Base-by-base conservation (phyloP, 306 rosid genomes). In the Macrotyloma uniflorum region DNA sequence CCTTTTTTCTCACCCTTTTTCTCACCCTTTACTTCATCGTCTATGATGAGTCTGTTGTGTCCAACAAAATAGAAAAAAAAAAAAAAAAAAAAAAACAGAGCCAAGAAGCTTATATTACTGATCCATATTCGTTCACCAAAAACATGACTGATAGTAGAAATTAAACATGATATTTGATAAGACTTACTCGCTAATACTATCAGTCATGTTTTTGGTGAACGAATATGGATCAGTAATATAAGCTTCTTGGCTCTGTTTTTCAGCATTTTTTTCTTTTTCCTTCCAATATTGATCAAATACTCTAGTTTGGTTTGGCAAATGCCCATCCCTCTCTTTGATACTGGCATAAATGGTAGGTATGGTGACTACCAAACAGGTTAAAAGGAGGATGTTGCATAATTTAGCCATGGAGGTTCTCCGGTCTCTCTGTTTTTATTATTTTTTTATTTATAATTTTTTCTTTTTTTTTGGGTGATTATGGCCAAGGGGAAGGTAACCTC, bases 261-360 rank as follows among this genome's bases (percentile, higher is more conserved):
- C 22, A 40, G 97, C 96, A 8, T 40, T 6, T 8, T 1, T 5
- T 3, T 75, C 87, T 75, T 80, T 85, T 28, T 23, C 18, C 47
- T 75, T 63, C 98, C 98, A 91, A 84, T 91, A 93, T 4, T 55
- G 0, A 62, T 63, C 75, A 32, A 72, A 42, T 10, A 50, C 16
- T 2, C 2, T 9, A 1, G 4, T 0, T 5, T 42, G 38, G 0
- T 3, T 33, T 2, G 19, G 0, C 85, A 46, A 76, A 3, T 5
- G 76, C 0, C 5, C 0, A 0, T 8, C 19, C 6, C 16, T 5
- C 42, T 83, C 86, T 70, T 76, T 66, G 9, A 59, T 68, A 62
- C 72, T 79, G 19, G 90, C 91, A n/a, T 82, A 28, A 6, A 87
- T 67, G 22, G 79, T 57, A 5, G 86, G 89, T 38, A 79, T 67